Percentiles rank a stretch among this genome's conserved stretches.
Evolutionary conservation across 805 yeast species (phyloP).

Genomic region (Candida alai): DNA sequence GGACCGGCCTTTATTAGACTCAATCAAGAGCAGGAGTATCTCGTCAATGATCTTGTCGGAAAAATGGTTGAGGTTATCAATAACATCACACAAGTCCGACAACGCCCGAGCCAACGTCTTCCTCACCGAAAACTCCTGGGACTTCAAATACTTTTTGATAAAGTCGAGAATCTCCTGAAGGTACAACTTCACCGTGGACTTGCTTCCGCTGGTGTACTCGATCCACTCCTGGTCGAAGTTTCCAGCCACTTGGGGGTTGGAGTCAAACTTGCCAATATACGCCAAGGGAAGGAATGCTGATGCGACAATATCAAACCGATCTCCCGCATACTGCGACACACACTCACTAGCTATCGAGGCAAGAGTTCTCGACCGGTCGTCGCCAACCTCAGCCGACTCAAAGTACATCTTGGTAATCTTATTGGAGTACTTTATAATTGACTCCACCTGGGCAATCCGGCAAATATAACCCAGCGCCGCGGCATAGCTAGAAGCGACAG

Average conservation of each 20-base stretch:
- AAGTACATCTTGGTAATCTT: conserved; percentile 56
- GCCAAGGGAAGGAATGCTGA: conserved; percentile 72
- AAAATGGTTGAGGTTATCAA: conserved; percentile 27
- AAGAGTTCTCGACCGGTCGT: conserved; percentile 43
- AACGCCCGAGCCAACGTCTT: conserved; percentile 68
- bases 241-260: conserved; percentile 39
- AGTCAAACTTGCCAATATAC: conserved; percentile 72
- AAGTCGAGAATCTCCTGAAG: conserved; percentile 61
- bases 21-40: conserved; percentile 52
- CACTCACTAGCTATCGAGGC: conserved; percentile 64
- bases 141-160: conserved; percentile 45
- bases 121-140: conserved; percentile 60
- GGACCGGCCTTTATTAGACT: conserved; percentile 69
- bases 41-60: conserved; percentile 17
- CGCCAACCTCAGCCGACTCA: conserved; percentile 47
- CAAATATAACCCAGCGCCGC: conserved; percentile 75
- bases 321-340: conserved; percentile 64
- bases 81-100: conserved; percentile 50
- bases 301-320: conserved; percentile 58
- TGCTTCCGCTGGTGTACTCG: conserved; percentile 72
- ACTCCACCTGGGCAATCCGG: conserved; percentile 52
- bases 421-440: conserved; percentile 51
- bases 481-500: conserved; percentile 74
- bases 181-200: conserved; percentile 65
- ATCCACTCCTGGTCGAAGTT: conserved; percentile 68